Evolutionary conservation across 495 filamentous ascomycete species (phyloP), one percentile per base, ranked within the genome.

Genomic region (Mytilinidion resinicola): DNA sequence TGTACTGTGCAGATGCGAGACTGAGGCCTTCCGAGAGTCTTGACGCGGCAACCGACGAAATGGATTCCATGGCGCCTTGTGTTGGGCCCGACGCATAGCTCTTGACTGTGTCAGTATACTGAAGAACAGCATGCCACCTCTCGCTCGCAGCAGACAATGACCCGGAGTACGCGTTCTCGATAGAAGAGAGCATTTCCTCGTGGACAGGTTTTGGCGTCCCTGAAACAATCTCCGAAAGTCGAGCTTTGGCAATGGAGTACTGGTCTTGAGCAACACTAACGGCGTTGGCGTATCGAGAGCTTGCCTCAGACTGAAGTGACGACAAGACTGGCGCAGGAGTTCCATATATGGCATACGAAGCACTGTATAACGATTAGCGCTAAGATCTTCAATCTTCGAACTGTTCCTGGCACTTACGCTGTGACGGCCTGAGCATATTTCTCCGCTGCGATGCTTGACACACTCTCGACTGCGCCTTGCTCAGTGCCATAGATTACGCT

Each of bases 131-230:
- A 34, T 83, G 73, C 9, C 85, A 69, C 42, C 78, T 76, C 3
- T 79, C 75, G 62, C 78, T 85, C 9, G 85, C 86, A 12, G 82
- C 79, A 1, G 76, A 77, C 52, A 87, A 65, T 4, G 86, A 82
- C 21, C 78, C 80, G 33, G 85, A 86, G 68, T 89, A 90, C 8
- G 80, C 86, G 9, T 74, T 77, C 21, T 87, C 84, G 37, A 88
- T 78, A 0, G 85, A 87, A 19, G 83, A 77, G 2, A 88, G 72
- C 72, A 89, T 77, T 53, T 84, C 70, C 56, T 78, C 70, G 56
- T 89, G 82, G 12, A 76, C 72, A 11, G 82, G 80, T 39, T 85
- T 82, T 17, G 82, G 82, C 17, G 80, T 80, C 30, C 86, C 85
- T n/a, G 80, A 78, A 47, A 90, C 76, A 64, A 88, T 80, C 10